phyloP scores from a whole-genome alignment of 441 rosid genomes.

The Adansonia gregorii region DNA sequence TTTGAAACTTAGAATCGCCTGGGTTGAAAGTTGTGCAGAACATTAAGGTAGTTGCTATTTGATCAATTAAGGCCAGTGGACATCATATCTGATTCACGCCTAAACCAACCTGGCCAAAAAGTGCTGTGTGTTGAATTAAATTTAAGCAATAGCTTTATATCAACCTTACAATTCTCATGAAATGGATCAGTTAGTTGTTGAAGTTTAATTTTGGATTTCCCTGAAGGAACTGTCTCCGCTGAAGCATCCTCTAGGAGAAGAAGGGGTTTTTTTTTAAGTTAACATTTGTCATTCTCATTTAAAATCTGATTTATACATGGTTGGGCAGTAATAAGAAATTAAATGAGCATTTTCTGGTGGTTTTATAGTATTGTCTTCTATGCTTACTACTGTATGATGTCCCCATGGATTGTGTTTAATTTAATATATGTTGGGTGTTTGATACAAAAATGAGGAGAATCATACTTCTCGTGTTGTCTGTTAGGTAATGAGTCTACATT shows the following conservation, averaged over 20 bases:
- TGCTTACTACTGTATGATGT: not conserved
- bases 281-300: not conserved
- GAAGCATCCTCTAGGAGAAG: not conserved
- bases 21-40: constrained; percentile 10
- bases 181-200: not conserved
- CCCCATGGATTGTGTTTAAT: constrained; percentile 13
- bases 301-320: not conserved
- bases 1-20: not conserved
- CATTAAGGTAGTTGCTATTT: not conserved
- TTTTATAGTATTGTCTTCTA: not conserved
- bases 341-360: not conserved
- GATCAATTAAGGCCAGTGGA: not conserved
- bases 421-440: not conserved
- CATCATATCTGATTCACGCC: not conserved
- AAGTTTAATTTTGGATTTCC: not conserved
- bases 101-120: not conserved
- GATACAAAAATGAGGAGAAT: constrained; percentile 3
- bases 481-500: constrained; percentile 10
- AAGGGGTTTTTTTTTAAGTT: not conserved
- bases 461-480: not conserved
- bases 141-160: not conserved
- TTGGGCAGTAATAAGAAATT: not conserved
- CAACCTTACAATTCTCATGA: not conserved
- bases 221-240: not conserved
- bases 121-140: not conserved